Percentiles rank a stretch among this genome's conserved stretches.
Evolutionary conservation across 257 asterid genomes (phyloP).

Genomic region (Nicotiana undulata): DNA sequence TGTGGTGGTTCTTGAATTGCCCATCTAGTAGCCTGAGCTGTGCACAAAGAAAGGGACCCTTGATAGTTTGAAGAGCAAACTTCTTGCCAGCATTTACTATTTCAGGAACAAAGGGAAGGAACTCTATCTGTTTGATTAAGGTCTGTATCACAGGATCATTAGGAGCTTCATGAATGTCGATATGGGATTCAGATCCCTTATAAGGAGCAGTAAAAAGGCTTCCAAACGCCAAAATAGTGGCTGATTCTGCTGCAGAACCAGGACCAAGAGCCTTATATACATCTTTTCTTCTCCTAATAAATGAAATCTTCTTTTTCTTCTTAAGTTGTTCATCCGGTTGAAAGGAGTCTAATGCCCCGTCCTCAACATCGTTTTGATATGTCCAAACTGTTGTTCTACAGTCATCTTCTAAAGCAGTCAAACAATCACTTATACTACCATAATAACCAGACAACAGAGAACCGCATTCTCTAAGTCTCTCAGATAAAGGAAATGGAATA

Average conservation of each 20-base stretch:
- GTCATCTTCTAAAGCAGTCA: conserved; percentile 63
- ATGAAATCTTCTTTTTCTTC: conserved; percentile 64
- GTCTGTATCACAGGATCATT: conserved; percentile 46
- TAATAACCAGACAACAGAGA: conserved; percentile 54
- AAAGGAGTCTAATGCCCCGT: conserved; percentile 65
- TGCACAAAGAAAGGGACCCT: conserved; percentile 71
- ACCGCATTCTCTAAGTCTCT: conserved; percentile 62
- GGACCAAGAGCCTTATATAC: conserved; percentile 63
- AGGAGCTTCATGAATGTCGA: conserved; percentile 70
- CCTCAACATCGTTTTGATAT: conserved; percentile 40
- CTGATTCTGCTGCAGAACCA: conserved; percentile 53
- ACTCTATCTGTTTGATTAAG: conserved; percentile 51
- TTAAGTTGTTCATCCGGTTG: conserved; percentile 80
- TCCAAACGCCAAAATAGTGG: conserved; percentile 63
- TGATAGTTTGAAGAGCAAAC: conserved; percentile 47
- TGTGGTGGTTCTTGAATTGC: conserved; percentile 84
- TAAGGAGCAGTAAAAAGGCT: conserved; percentile 78
- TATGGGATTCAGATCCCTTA: conserved; percentile 72
- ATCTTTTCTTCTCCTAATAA: conserved; percentile 65
- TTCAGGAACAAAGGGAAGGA: conserved; percentile 68
- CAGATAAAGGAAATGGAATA: conserved; percentile 19
- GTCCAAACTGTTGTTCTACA: conserved; percentile 88
- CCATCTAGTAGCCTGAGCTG: conserved; percentile 92
- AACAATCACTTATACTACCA: conserved; percentile 41
- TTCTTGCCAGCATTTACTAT: conserved; percentile 64